Evolutionary conservation across 345 rosid genomes (phyloP), one percentile per base, ranked within the genome.

Genomic region (Euphorbia peplus): DNA sequence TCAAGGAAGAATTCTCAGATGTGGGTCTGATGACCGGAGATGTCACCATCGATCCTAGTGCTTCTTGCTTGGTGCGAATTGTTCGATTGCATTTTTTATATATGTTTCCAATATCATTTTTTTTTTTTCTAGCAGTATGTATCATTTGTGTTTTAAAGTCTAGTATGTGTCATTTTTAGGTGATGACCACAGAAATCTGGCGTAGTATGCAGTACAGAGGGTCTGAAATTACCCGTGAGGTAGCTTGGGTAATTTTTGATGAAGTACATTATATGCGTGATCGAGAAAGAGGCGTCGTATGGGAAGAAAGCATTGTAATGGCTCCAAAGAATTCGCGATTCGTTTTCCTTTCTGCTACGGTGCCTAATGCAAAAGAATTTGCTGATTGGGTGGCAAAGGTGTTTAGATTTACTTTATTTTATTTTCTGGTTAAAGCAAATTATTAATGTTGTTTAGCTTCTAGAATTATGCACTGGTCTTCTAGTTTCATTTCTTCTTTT

Each of bases 361-460:
- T 95, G 48, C 98, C 99, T 60, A 95, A 95, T 81, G 99, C 99
- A 18, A 95, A 90, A 78, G 99, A 95, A 67, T 95, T 95, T 88
- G 96, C 99, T 64, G 98, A 91, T 75, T 95, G 99, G 99, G 97
- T 95, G 72, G 98, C 99, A 26, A 95, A 91, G 98, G 98, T 93
- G 14, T 13, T 54, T 44, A 28, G 32, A 15, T 75, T 35, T 2
- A 11, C 28, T 9, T 39, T 13, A 7, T 52, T 50, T 25, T 39
- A 24, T 35, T 7, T 7, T 42, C 44, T 11, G 11, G 5, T 64
- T 64, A 14, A 59, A 22, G 35, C 63, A 42, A 32, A 63, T 53
- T 25, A 24, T 53, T 53, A 8, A 18, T 44, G 21, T 15, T 70
- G 3, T 29, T 56, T 22, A 30, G 10, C 2, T 19, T 52, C 12